phyloP scores from a whole-genome alignment of 495 filamentous ascomycete genomes.

The Rusavskia elegans region DNA sequence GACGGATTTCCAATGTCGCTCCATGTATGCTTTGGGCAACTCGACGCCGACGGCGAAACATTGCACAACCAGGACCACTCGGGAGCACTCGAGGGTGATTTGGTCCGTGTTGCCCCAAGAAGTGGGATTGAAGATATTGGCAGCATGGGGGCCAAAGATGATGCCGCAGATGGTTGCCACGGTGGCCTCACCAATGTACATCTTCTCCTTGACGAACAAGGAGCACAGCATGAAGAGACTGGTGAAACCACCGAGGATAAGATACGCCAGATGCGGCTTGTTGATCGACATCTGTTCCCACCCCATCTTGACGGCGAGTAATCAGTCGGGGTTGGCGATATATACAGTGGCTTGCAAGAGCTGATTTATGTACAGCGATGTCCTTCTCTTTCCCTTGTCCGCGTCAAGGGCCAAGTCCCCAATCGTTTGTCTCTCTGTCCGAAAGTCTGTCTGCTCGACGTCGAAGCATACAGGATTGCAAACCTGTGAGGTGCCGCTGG shows the following conservation, averaged over 20 bases:
- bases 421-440: constrained; percentile 13
- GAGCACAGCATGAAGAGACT: constrained; percentile 97
- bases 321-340: neutral
- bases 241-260: constrained; percentile 96
- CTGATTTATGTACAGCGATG: neutral
- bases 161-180: constrained; percentile 91
- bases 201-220: constrained; percentile 90
- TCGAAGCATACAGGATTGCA: constrained; percentile 29
- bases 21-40: constrained; percentile 94
- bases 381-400: neutral
- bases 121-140: constrained; percentile 71
- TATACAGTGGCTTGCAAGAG: constrained; percentile 2
- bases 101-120: constrained; percentile 90
- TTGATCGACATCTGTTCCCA: constrained; percentile 91
- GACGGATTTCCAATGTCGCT: constrained; percentile 92
- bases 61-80: constrained; percentile 95
- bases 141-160: constrained; percentile 93
- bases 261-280: constrained; percentile 92
- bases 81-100: constrained; percentile 90
- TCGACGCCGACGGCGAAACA: constrained; percentile 99
- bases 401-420: constrained; percentile 9
- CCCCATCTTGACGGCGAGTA: constrained; percentile 44
- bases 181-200: constrained; percentile 98
- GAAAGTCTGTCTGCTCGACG: constrained; percentile 5
- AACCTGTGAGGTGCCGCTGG: constrained; percentile 10